phyloP scores from a whole-genome alignment of 164 flowering plant species.

The Platanus orientalis region DNA sequence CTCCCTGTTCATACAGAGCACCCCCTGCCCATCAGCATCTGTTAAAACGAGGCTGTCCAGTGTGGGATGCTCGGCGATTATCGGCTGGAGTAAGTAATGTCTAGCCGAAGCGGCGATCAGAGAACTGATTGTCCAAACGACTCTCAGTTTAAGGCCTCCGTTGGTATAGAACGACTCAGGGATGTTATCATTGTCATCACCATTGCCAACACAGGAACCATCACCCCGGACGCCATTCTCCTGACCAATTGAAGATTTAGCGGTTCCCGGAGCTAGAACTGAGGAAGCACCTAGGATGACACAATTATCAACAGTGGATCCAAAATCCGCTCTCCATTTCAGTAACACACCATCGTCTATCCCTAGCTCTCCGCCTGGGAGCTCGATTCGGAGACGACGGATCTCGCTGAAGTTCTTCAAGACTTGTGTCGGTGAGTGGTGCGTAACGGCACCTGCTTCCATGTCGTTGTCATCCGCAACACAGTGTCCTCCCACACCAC shows the following conservation, averaged over 20 bases:
- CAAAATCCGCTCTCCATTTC: slow-evolving; percentile 92
- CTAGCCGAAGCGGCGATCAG: slow-evolving; percentile 84
- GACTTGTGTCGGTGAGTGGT: slow-evolving; percentile 88
- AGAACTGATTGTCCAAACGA: slow-evolving; percentile 91
- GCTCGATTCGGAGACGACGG: slow-evolving; percentile 63
- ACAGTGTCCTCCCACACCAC: background rate
- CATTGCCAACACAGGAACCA: background rate
- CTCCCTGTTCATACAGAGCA: slow-evolving; percentile 72
- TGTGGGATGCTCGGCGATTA: slow-evolving; percentile 73
- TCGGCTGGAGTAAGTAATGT: slow-evolving; percentile 81
- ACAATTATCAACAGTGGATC: slow-evolving; percentile 81
- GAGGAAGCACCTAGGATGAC: slow-evolving; percentile 85
- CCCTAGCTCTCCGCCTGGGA: slow-evolving; percentile 89
- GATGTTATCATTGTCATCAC: slow-evolving; percentile 78
- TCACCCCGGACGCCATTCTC: slow-evolving; percentile 1
- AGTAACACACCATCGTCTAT: slow-evolving; percentile 80
- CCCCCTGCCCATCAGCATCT: slow-evolving; percentile 89
- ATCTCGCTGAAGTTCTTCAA: slow-evolving; percentile 77
- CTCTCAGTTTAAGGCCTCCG: slow-evolving; percentile 80
- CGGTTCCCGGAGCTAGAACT: slow-evolving; percentile 15
- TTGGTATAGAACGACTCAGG: slow-evolving; percentile 92
- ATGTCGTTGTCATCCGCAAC: slow-evolving; percentile 33
- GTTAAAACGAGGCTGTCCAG: slow-evolving; percentile 67
- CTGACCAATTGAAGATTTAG: background rate
- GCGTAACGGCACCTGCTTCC: slow-evolving; percentile 56